Conservation (phyloP, 2,329 filamentous ascomycete species). For the Ophiostoma quercus region DNA sequence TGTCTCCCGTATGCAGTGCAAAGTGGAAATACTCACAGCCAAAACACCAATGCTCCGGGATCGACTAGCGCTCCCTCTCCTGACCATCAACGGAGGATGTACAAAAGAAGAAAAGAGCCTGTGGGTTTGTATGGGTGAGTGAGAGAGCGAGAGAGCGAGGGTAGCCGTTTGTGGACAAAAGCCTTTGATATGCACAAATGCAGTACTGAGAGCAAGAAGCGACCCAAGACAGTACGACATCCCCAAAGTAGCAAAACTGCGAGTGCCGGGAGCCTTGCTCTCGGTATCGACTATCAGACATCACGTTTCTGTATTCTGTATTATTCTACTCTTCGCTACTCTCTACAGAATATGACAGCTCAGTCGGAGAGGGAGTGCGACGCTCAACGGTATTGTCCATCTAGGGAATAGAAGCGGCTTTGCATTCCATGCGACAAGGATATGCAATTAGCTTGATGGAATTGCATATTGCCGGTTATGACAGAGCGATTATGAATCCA, state of each 20-base stretch:
- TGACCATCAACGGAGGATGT: constrained; percentile 16
- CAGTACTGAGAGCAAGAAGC: too few relatives aligned
- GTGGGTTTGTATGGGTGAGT: neutral
- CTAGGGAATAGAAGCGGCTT: neutral
- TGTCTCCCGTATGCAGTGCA: neutral
- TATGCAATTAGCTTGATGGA: neutral
- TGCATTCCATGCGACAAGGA: neutral
- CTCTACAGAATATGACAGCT: neutral
- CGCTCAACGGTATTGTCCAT: constrained; percentile 6
- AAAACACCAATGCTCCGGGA: constrained; percentile 13
- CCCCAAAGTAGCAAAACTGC: constrained; percentile 4
- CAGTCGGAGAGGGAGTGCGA: neutral
- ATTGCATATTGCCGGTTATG: neutral
- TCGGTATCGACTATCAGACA: constrained; percentile 7
- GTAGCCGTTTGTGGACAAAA: neutral
- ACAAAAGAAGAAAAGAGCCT: constrained; percentile 16
- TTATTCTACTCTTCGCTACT: too few relatives aligned
- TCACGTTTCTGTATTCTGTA: neutral
- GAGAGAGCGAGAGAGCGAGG: neutral
- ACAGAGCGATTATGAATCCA: neutral
- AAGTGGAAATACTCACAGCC: neutral
- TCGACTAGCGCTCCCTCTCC: constrained; percentile 14
- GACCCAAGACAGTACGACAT: neutral
- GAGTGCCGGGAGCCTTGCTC: constrained; percentile 7
- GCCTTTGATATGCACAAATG: neutral